Evolutionary conservation across 2,329 filamentous ascomycete genomes (phyloP).

Genomic region (Volutella citrinella): DNA sequence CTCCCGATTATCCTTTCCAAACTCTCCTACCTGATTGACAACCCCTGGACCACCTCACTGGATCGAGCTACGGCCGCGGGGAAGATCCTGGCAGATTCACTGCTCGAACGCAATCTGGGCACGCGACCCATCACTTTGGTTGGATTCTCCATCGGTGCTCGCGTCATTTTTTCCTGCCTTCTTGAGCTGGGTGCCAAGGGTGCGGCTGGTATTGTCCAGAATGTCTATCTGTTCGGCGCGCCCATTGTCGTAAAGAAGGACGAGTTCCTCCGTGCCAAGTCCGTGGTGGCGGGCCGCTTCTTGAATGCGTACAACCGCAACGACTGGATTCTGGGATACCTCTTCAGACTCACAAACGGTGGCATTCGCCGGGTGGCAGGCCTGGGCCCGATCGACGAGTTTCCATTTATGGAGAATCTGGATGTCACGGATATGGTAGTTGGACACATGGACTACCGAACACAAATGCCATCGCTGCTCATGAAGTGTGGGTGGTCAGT

Average conservation of each 20-base stretch:
- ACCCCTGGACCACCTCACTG: constrained; percentile 96
- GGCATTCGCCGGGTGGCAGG: constrained; percentile 88
- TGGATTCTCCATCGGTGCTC: constrained; percentile 87
- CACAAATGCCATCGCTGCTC: constrained; percentile 83
- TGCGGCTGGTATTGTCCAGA: constrained; percentile 84
- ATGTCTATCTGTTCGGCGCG: constrained; percentile 91
- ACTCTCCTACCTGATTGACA: constrained; percentile 93
- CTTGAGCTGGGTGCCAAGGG: constrained; percentile 82
- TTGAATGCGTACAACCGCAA: constrained; percentile 92
- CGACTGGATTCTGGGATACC: constrained; percentile 95
- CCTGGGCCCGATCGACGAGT: constrained; percentile 68
- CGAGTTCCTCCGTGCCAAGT: constrained; percentile 76
- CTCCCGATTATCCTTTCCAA: constrained; percentile 92
- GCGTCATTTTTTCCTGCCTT: constrained; percentile 90
- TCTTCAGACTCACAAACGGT: constrained; percentile 91
- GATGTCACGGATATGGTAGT: constrained; percentile 82
- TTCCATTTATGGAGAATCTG: constrained; percentile 85
- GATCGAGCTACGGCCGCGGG: constrained; percentile 86
- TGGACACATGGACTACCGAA: constrained; percentile 95
- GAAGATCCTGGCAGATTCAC: constrained; percentile 87
- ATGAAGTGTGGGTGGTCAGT: constrained; percentile 88
- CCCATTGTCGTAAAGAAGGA: constrained; percentile 90
- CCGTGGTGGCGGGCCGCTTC: constrained; percentile 88
- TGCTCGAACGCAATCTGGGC: constrained; percentile 88
- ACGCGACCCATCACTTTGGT: constrained; percentile 89